phyloP scores from a whole-genome alignment of 768 basidiomycete species.

The Boletus tylopilopsis region DNA sequence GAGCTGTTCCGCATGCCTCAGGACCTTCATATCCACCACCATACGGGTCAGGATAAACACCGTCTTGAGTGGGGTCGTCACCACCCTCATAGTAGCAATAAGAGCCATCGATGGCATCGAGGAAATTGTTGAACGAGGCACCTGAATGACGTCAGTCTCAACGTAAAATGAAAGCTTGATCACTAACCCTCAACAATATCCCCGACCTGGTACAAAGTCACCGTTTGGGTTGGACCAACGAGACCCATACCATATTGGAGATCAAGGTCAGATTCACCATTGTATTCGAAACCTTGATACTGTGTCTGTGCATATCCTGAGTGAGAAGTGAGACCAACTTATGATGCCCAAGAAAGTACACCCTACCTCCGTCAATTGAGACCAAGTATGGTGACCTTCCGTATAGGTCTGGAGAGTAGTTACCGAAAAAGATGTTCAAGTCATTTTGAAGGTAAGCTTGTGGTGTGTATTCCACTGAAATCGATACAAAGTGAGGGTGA shows the following conservation, averaged over 20 bases:
- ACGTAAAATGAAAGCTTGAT: not conserved
- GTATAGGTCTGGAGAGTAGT: constrained; percentile 15
- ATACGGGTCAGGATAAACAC: constrained; percentile 22
- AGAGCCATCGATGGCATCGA: constrained; percentile 33
- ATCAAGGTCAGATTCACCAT: constrained; percentile 29
- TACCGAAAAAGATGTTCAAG: constrained; percentile 29
- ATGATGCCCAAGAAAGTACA: not conserved
- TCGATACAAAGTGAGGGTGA: not conserved
- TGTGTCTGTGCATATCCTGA: constrained; percentile 32
- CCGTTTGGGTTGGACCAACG: constrained; percentile 10
- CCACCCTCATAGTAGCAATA: constrained; percentile 36
- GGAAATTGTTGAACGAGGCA: constrained; percentile 33
- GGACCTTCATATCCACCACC: constrained; percentile 25
- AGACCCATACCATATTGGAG: constrained; percentile 22
- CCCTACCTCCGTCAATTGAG: constrained; percentile 36
- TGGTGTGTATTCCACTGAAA: constrained; percentile 34
- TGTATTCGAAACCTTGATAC: constrained; percentile 1
- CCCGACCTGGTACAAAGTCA: constrained; percentile 34
- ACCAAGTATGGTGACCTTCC: constrained; percentile 27
- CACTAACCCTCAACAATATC: constrained; percentile 6
- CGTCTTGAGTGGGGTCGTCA: constrained; percentile 29
- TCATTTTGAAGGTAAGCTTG: constrained; percentile 29
- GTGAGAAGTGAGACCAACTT: not conserved
- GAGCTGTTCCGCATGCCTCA: constrained; percentile 36
- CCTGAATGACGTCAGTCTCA: constrained; percentile 6